These are phyloP conservation scores for Prunus mume DNA, from an alignment of 306 rosid species.

Conservation along the genomic window DNA sequence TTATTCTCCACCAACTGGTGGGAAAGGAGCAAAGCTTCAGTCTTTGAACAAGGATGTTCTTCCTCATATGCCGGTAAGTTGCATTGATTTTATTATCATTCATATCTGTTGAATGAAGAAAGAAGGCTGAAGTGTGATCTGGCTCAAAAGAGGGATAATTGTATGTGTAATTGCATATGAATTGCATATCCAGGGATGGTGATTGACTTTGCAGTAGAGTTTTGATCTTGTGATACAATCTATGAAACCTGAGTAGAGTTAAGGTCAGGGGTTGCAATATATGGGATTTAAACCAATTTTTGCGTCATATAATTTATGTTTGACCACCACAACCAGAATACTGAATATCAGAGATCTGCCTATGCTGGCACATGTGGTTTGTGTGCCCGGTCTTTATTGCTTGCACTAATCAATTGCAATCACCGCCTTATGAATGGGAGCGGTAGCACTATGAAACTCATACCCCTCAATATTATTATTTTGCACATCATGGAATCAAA, in stretches of 20 bases:
- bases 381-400: neutral
- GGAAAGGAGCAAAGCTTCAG: conserved; percentile 10
- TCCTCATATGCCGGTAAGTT: conserved; percentile 9
- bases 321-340: neutral
- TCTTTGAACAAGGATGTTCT: conserved; percentile 6
- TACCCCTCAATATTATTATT: neutral
- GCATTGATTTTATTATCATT: neutral
- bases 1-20: conserved; percentile 4
- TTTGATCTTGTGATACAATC: neutral
- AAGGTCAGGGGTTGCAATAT: neutral
- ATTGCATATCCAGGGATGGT: neutral
- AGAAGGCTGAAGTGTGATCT: neutral
- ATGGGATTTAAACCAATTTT: neutral
- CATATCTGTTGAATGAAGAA: neutral
- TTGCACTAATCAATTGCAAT: neutral
- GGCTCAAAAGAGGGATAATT: neutral
- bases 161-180: neutral
- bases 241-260: neutral
- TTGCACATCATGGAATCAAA: neutral
- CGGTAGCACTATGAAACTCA: neutral
- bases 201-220: neutral
- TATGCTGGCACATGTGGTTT: neutral
- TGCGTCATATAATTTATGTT: neutral
- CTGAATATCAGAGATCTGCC: neutral
- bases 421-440: neutral